A percentile compares a stretch with the other conserved stretches of the same genome.
phyloP scores from a whole-genome alignment of 1,139 yeast genomes.

The Blastobotrys niveus region DNA sequence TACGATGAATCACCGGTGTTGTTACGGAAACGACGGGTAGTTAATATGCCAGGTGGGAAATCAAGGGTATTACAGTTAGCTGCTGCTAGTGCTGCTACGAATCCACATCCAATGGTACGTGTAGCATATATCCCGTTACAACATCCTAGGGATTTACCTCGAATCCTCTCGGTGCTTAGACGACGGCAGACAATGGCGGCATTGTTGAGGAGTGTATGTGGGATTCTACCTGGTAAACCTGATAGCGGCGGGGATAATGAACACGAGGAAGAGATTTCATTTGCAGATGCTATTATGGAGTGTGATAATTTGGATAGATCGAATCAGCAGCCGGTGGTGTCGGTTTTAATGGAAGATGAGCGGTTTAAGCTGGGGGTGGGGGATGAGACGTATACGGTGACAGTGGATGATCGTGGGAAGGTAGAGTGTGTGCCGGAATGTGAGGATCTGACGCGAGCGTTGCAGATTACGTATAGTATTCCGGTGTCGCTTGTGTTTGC shows the following conservation, averaged over 20 bases:
- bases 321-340: background rate
- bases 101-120: conserved; percentile 29
- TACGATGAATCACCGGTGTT: too few species aligned
- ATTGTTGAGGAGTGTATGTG: conserved; percentile 19
- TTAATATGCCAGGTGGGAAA: conserved; percentile 13
- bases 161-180: conserved; percentile 21
- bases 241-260: conserved; percentile 1
- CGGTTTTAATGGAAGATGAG: conserved; percentile 2
- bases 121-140: conserved; percentile 31
- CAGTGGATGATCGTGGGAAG: background rate
- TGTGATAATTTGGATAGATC: conserved; percentile 10
- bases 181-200: conserved; percentile 16
- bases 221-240: background rate
- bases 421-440: background rate
- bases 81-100: conserved; percentile 20
- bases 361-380: background rate
- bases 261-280: conserved; percentile 16
- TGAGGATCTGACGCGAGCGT: background rate
- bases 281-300: conserved; percentile 25
- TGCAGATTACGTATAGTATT: background rate
- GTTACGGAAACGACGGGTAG: conserved; percentile 8
- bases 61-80: too few species aligned
- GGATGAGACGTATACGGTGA: background rate
- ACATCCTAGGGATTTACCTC: conserved; percentile 30
- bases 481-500: background rate